phyloP scores from a whole-genome alignment of 345 rosid species.

The Dipteronia sinensis region DNA sequence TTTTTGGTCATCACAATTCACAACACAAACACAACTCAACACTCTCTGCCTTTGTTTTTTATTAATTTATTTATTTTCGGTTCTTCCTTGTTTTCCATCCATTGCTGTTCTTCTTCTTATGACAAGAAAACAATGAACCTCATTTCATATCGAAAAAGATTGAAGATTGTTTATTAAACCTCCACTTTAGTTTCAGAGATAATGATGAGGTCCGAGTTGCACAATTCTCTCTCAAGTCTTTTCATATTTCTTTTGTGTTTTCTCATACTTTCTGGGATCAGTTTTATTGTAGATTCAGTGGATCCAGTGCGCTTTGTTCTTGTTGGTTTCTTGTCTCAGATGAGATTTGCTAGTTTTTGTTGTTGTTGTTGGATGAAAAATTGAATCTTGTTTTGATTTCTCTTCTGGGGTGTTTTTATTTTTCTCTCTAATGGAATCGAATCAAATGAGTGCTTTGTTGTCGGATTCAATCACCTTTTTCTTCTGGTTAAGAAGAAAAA shows the following conservation, averaged over 20 bases:
- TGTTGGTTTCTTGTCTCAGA: neutral
- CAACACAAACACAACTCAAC: neutral
- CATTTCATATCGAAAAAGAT: neutral
- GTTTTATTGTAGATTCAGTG: neutral
- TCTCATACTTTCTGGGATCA: neutral
- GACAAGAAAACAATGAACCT: neutral
- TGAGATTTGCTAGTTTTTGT: neutral
- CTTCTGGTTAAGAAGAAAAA: neutral
- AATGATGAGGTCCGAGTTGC: slow-evolving; percentile 17
- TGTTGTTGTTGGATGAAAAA: neutral
- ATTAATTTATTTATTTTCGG: neutral
- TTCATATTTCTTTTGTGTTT: neutral
- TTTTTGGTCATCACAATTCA: neutral
- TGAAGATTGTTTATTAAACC: neutral
- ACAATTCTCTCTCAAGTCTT: neutral
- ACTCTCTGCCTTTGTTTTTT: neutral
- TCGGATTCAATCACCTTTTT: neutral
- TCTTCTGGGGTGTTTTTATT: neutral
- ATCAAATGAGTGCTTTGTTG: neutral
- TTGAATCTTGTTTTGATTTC: neutral
- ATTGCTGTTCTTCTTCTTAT: neutral
- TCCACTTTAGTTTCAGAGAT: neutral
- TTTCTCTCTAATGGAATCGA: neutral
- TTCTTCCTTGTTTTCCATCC: neutral
- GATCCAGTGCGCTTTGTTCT: slow-evolving; percentile 2